Evolutionary conservation across 495 filamentous ascomycete species (phyloP), one percentile per base, ranked within the genome.

Genomic region (Entonaema liquescens): DNA sequence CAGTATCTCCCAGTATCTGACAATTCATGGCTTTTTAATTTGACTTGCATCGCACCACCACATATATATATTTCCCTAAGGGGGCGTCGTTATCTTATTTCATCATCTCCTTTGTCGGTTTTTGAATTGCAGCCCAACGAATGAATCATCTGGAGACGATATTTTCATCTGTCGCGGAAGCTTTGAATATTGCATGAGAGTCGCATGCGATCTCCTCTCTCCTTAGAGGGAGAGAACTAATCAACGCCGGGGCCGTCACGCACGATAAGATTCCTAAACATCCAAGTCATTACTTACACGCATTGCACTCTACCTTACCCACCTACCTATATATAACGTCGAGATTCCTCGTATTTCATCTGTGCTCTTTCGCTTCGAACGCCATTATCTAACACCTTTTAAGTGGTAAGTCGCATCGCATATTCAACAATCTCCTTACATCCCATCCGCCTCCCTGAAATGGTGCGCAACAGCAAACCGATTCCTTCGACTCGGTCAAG

Each of bases 101-200:
- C 23, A 12, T 15, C 6, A 31, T 56, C 28, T 29, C 21, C 53
- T 33, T 56, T 56, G 35, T 31, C 36, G 35, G 52, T 72, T n/a
- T n/a, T n/a, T n/a, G n/a, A n/a, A n/a, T n/a, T 67, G 69, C 60
- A 59, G 63, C 65, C 70, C 61, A 68, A 68, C 70, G 50, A 59
- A 31, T 55, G 26, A 55, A 33, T 56, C 17, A 29, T 36, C 15
- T 35, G 1, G 17, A 53, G 49, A 29, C 49, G 23, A 15, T n/a
- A 29, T 28, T 29, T 11, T 25, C 23, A 53, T 29, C 25, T 23
- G 67, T 67, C 54, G 44, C n/a, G 50, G 29, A 17, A 23, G 50
- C 35, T 31, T 52, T 47, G 7, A 40, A 53, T 49, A 33, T 52
- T 47, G 28, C 61, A 56, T 65, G 12, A 52, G 35, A 53, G 31